Conservation (phyloP, 495 filamentous ascomycete genomes). For the Elaphomyces granulatus region DNA sequence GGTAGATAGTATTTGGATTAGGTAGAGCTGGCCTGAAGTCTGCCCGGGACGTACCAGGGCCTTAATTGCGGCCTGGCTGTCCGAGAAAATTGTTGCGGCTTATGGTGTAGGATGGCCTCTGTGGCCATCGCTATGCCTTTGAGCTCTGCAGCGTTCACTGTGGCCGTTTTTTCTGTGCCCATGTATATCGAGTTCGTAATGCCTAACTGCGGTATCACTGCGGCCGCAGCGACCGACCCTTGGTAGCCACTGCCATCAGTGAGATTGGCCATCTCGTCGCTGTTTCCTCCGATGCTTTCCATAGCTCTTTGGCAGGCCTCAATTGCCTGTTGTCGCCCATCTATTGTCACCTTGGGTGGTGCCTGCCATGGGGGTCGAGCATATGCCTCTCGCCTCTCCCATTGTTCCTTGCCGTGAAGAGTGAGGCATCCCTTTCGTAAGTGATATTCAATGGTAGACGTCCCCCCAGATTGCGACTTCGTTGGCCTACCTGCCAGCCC, state of each 20-base stretch:
- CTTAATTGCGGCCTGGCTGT: constrained; percentile 2
- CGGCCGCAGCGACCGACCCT: constrained; percentile 3
- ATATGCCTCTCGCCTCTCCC: constrained; percentile 12
- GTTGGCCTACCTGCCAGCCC: no score
- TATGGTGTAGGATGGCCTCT: background rate
- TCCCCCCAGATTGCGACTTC: no score
- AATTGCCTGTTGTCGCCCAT: constrained; percentile 5
- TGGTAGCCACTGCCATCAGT: constrained; percentile 9
- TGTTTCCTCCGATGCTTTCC: background rate
- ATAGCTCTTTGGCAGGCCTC: constrained; percentile 2
- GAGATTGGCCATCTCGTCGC: no score
- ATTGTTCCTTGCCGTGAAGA: no score
- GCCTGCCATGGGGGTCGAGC: constrained; percentile 8
- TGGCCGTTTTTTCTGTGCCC: constrained; percentile 1
- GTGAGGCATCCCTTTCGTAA: no score
- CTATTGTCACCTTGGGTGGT: constrained; percentile 7
- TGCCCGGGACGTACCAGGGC: background rate
- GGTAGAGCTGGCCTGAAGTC: constrained; percentile 1
- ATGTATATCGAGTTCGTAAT: background rate
- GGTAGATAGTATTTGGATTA: background rate
- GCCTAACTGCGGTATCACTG: background rate
- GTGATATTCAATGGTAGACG: no score
- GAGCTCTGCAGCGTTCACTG: constrained; percentile 4
- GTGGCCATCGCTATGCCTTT: background rate
- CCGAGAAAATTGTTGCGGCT: constrained; percentile 2